Evolutionary conservation across 2,329 filamentous ascomycete species (phyloP).

Genomic region (Paraphaeosphaeria minitans): DNA sequence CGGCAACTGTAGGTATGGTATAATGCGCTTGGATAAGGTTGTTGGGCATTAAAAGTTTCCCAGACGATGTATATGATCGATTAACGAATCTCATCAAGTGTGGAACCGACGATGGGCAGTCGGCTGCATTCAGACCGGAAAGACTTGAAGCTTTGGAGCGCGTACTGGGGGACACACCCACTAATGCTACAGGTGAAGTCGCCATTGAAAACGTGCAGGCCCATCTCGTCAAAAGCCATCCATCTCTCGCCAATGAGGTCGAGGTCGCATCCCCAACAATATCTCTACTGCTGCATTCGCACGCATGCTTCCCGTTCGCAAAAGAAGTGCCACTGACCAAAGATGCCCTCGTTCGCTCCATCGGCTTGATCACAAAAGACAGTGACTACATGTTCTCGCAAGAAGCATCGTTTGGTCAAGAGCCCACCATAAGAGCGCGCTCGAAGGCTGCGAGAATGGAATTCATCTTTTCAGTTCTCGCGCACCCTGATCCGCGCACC

Average conservation of each 20-base stretch:
- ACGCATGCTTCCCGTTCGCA: constrained; percentile 6
- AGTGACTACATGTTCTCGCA: constrained; percentile 1
- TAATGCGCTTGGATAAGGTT: no score
- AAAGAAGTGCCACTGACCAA: constrained; percentile 1
- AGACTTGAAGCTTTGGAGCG: neutral
- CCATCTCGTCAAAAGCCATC: neutral
- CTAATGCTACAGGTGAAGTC: neutral
- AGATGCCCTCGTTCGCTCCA: neutral
- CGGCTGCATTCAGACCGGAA: neutral
- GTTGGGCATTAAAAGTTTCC: neutral
- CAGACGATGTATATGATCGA: constrained; percentile 1
- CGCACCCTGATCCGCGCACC: neutral
- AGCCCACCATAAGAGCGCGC: constrained; percentile 1
- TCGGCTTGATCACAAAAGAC: neutral
- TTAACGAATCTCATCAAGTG: constrained; percentile 1
- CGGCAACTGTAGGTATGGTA: neutral
- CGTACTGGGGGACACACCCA: neutral
- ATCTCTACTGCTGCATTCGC: neutral
- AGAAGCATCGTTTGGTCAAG: neutral
- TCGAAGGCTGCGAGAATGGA: neutral
- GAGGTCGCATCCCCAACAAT: neutral
- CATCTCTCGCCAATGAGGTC: neutral
- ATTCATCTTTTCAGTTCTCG: constrained; percentile 1
- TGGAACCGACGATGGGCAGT: neutral
- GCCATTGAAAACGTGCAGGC: neutral